Evolutionary conservation across 306 rosid genomes (phyloP), one percentile per base, ranked within the genome.

Genomic region (Cyclanthera cordifolia): DNA sequence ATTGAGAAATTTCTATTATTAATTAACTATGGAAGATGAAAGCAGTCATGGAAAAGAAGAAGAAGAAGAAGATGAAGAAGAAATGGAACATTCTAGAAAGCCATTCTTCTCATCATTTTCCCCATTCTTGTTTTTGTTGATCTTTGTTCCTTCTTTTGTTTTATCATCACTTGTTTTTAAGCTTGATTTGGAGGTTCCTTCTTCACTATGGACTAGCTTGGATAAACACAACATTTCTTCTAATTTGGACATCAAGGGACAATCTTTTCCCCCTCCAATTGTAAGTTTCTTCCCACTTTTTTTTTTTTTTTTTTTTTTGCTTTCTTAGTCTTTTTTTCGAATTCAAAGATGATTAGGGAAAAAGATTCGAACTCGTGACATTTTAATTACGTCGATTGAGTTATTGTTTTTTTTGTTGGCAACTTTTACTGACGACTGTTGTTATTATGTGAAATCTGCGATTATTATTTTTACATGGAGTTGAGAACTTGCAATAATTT

Each of bases 91-190:
- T 41, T 43, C 37, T 20, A 64, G 24, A 32, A 41, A 64, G 12
- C 52, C 69, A 64, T 64, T 45, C 1, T 39, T 61, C 20, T 43
- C 53, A 64, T 43, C 69, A 41, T 64, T 23, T 39, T 43, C 53
- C 19, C 69, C 69, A 39, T 41, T 64, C 43, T 43, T 64, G 49
- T 23, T 21, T 64, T 12, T 43, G 27, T 43, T 64, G 53, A 6
- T 64, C 43, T 6, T 21, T 5, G 34, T 64, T 20, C 52, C 69
- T 64, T 64, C 53, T 20, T 32, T 64, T 41, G 34, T 43, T 5
- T 20, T 43, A 2, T 19, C 43, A 6, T 64, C 30, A 13, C 20
- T 64, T 2, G 13, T 64, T 20, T 64, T 19, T 13, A 64, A 64
- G 16, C 1, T 43, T 64, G 53, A 43, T 39, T 47, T 64, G 69